Base-by-base conservation (phyloP, 2,329 filamentous ascomycete species). In the Exophiala sp. region DNA sequence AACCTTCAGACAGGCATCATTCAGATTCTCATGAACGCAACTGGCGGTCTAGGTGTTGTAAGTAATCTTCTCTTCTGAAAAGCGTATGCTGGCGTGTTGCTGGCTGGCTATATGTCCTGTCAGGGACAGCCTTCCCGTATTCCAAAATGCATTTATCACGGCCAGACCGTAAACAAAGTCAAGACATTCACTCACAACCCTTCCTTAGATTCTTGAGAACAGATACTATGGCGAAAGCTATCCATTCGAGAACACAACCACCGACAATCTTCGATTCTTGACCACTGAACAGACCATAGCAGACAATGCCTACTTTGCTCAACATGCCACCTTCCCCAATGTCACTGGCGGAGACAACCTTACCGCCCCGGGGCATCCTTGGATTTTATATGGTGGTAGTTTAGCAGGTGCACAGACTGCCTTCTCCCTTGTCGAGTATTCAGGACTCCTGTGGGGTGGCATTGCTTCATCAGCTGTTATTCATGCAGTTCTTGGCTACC, bases 11-110 rank as follows among this genome's bases (percentile, higher is more conserved):
- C 58, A 37, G 70, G 70, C 18, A 70, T 77, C 54, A 73, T 78
- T 23, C 73, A 78, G 53, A 76, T 78, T 35, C 58, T 78, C 38
- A 77, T 77, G 73, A 60, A 77, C 59, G 73, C 70, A 3, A 75
- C 72, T n/a, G 71, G 74, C 57, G 76, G 76, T 2, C 62, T 78
- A 23, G 76, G 76, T 7, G 72, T 78, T 2, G 34, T 37, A 37
- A 37, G 34, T 37, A n/a, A 37, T 19, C 16, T 7, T 19, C 4
- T 37, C 13, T 13, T 37, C 11, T 8, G 7, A 37, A 8, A 19
- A 18, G 7, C 34, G 34, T 37, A 16, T 11, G 19, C 14, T 18
- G 19, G 6, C 34, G 14, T 16, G 11, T 11, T 8, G 34, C 18
- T 19, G 6, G 14, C 14, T 11, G 34, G 5, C 14, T 37, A 7